These are phyloP conservation scores for Noccaea bulbosa DNA, from an alignment of 345 rosid species.

Conservation along the genomic window DNA sequence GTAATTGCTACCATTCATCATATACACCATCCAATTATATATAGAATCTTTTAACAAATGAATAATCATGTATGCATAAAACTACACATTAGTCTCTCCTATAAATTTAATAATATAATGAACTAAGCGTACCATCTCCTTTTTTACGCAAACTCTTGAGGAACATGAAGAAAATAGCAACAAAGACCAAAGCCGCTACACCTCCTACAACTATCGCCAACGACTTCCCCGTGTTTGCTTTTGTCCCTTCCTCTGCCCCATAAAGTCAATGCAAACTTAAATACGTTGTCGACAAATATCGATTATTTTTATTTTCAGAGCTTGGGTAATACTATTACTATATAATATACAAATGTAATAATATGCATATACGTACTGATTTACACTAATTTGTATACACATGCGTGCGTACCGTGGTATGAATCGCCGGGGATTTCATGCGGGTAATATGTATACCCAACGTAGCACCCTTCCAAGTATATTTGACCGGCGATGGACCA, in stretches of 20 bases:
- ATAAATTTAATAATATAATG: too few relatives aligned
- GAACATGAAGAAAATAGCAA: conserved; percentile 44
- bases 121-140: conserved; percentile 50
- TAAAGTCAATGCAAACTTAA: too few relatives aligned
- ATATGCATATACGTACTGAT: not conserved
- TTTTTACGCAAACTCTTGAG: conserved; percentile 49
- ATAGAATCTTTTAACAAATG: not conserved
- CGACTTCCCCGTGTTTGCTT: conserved; percentile 43
- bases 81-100: too few relatives aligned
- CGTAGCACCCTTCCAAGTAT: conserved; percentile 60
- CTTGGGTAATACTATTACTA: not conserved
- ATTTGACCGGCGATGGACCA: conserved; percentile 57
- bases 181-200: conserved; percentile 54
- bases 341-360: not conserved
- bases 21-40: not conserved
- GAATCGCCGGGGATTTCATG: conserved; percentile 40
- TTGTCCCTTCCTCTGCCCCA: conserved; percentile 33
- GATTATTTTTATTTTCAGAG: not conserved
- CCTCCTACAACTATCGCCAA: conserved; percentile 76
- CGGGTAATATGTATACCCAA: conserved; percentile 52
- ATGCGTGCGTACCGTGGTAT: conserved; percentile 40
- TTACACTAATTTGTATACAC: not conserved
- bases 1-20: not conserved
- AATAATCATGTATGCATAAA: not conserved
- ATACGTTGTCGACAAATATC: not conserved